phyloP scores from a whole-genome alignment of 305 asterid genomes.

The Petunia hybrid region DNA sequence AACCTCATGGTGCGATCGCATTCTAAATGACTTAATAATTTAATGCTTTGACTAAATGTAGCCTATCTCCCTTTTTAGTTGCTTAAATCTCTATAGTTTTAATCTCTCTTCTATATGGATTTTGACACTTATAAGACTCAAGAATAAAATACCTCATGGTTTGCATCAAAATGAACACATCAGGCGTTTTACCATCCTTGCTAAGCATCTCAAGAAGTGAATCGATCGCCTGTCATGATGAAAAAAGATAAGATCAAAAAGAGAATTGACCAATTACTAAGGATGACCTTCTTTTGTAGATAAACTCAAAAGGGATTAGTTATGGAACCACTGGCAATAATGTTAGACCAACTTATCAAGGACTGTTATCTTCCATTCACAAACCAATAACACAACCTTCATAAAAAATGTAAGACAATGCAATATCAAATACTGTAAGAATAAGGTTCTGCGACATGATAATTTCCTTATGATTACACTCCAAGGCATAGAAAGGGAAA shows the following conservation, averaged over 20 bases:
- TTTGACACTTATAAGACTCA: neutral
- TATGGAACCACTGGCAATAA: neutral
- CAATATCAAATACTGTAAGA: neutral
- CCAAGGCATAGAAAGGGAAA: neutral
- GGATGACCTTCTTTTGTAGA: neutral
- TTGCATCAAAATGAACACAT: constrained; percentile 71
- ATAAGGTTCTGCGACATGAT: neutral
- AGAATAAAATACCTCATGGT: constrained; percentile 69
- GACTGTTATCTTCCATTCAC: constrained; percentile 4
- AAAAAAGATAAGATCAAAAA: constrained; percentile 34
- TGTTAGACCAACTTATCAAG: constrained; percentile 8
- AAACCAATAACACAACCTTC: neutral
- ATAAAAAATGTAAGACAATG: neutral
- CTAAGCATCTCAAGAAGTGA: constrained; percentile 73
- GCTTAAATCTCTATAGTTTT: constrained; percentile 8
- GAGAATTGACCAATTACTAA: neutral
- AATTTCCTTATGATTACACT: neutral
- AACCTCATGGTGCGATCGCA: neutral
- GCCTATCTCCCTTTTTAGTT: neutral
- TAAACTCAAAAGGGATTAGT: neutral
- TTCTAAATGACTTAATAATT: neutral
- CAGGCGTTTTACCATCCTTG: constrained; percentile 74
- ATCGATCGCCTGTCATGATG: constrained; percentile 71
- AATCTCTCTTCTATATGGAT: neutral
- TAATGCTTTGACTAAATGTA: neutral